Evolutionary conservation across 78 protist genomes (phyloP).

Genomic region (Dictyostelium purpureum): DNA sequence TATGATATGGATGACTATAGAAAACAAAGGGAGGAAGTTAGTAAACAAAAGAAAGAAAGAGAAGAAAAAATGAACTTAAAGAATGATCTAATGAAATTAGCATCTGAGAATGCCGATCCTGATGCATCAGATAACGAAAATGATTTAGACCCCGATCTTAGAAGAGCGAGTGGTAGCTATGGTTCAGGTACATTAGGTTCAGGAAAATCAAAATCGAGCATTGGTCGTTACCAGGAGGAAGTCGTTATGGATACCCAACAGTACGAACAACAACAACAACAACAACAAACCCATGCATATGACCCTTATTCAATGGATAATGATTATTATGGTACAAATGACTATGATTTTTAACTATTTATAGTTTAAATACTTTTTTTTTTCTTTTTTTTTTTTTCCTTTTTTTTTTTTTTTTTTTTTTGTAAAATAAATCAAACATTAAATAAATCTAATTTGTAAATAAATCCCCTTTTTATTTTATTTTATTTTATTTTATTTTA

Average conservation of each 20-base stretch:
- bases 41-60: background rate
- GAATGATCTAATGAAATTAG: background rate
- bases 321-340: conserved; percentile 22
- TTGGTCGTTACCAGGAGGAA: conserved; percentile 10
- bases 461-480: background rate
- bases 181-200: background rate
- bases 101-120: background rate
- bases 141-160: background rate
- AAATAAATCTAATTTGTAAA: background rate
- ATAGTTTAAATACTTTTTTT: background rate
- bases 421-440: background rate
- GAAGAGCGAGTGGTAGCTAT: background rate
- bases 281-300: background rate
- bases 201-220: background rate
- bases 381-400: too few species aligned
- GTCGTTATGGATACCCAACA: conserved; percentile 13
- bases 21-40: background rate
- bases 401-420: background rate
- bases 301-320: conserved; percentile 28
- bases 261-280: conserved; percentile 18
- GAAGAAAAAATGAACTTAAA: background rate
- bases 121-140: background rate
- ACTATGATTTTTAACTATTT: background rate
- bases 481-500: too few species aligned
- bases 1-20: conserved; percentile 15